These are phyloP conservation scores for Ophiocordyceps camponoti-floridani DNA, from an alignment of 2,329 filamentous ascomycete genomes.

Conservation along the genomic window DNA sequence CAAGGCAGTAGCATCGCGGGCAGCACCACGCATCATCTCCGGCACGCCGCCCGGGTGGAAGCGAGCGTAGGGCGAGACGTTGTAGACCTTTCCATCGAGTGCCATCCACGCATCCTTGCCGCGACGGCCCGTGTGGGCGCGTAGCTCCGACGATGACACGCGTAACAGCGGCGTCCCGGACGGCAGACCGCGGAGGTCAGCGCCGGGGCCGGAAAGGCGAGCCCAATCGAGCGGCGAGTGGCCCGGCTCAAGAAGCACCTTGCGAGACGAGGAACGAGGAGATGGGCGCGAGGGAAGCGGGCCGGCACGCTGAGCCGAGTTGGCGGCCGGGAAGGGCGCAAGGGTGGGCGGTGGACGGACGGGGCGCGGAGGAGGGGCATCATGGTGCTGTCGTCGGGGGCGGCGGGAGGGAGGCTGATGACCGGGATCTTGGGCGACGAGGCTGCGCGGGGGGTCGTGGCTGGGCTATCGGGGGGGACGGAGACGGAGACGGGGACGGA, in stretches of 20 bases:
- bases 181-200: conserved; percentile 49
- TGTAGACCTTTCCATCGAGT: conserved; percentile 82
- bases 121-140: conserved; percentile 61
- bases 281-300: conserved; percentile 8
- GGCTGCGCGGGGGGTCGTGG: background rate
- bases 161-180: conserved; percentile 38
- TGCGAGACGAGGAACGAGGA: conserved; percentile 22
- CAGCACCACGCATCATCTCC: conserved; percentile 49
- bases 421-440: background rate
- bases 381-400: conserved; percentile 11
- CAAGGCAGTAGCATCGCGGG: conserved; percentile 40
- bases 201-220: conserved; percentile 44
- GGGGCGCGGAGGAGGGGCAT: conserved; percentile 17
- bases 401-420: background rate
- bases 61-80: conserved; percentile 72
- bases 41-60: conserved; percentile 81
- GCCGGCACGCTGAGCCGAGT: conserved; percentile 34
- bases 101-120: conserved; percentile 82
- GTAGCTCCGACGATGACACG: conserved; percentile 69
- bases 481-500: background rate
- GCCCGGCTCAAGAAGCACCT: conserved; percentile 72
- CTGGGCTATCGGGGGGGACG: background rate
- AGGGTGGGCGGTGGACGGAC: conserved; percentile 14
- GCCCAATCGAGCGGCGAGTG: conserved; percentile 97
- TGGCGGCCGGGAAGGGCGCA: conserved; percentile 28